These are phyloP conservation scores for Lactarius akahatsu DNA, from an alignment of 768 basidiomycete genomes.

Conservation along the genomic window DNA sequence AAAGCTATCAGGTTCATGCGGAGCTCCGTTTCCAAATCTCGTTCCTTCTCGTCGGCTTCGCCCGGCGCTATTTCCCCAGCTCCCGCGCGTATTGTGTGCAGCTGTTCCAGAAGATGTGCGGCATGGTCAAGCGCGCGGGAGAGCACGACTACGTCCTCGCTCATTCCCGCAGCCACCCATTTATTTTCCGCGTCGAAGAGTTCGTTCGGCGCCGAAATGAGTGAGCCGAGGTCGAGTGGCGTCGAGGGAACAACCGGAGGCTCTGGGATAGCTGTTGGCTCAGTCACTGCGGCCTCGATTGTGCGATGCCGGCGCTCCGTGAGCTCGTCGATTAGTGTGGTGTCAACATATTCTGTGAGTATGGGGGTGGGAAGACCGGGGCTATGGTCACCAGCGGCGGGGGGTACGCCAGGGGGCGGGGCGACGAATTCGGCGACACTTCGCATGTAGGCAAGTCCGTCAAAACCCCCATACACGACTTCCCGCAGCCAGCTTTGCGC, in stretches of 20 bases:
- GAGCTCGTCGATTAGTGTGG: constrained; percentile 20
- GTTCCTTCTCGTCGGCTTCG: constrained; percentile 39
- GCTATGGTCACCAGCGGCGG: background rate
- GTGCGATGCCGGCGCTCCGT: constrained; percentile 26
- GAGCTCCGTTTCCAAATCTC: constrained; percentile 53
- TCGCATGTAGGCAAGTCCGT: constrained; percentile 72
- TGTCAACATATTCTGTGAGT: constrained; percentile 20
- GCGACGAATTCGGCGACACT: constrained; percentile 73
- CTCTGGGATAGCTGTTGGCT: background rate
- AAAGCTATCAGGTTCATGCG: constrained; percentile 74
- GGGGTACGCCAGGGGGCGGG: constrained; percentile 29
- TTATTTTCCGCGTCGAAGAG: constrained; percentile 40
- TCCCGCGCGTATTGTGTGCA: constrained; percentile 38
- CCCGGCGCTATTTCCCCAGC: constrained; percentile 23
- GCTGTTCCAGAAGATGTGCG: constrained; percentile 49
- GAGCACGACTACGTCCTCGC: constrained; percentile 47
- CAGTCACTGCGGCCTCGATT: constrained; percentile 9
- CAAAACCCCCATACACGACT: constrained; percentile 77
- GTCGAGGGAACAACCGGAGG: background rate
- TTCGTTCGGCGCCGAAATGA: constrained; percentile 44
- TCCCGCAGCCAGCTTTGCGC: constrained; percentile 69
- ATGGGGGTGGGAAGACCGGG: background rate
- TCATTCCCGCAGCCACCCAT: constrained; percentile 37
- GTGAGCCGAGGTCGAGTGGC: constrained; percentile 44
- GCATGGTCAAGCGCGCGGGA: constrained; percentile 59